These are phyloP conservation scores for Alloteropsis angusta DNA, from an alignment of 202 grass and related monocot genomes.

Conservation along the genomic window DNA sequence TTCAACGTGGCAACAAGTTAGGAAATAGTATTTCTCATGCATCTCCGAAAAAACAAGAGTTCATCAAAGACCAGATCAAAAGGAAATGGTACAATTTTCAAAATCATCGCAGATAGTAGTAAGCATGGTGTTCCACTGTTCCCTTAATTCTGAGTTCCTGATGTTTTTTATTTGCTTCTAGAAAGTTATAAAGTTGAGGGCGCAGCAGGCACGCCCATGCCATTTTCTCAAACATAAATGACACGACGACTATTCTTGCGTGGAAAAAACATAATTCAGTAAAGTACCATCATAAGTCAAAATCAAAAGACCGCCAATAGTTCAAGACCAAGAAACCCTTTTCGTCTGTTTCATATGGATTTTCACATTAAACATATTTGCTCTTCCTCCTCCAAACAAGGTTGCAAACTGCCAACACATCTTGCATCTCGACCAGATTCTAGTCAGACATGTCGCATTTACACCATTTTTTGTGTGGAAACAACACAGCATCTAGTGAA, in stretches of 20 bases:
- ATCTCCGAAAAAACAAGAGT: too few relatives aligned
- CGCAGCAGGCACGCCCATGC: neutral
- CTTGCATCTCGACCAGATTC: neutral
- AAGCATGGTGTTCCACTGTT: too few relatives aligned
- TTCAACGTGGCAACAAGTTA: slow-evolving; percentile 24
- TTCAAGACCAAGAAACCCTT: neutral
- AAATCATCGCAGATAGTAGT: too few relatives aligned
- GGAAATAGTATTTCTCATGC: neutral
- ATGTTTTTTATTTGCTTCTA: too few relatives aligned
- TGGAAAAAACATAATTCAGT: neutral
- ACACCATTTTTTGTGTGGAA: neutral
- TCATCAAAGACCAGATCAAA: neutral
- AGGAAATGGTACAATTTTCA: neutral
- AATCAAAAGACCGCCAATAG: neutral
- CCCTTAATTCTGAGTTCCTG: too few relatives aligned
- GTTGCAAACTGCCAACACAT: neutral
- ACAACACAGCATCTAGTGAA: neutral
- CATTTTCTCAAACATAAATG: neutral
- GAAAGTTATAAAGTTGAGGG: neutral
- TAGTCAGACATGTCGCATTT: neutral
- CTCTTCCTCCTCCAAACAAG: neutral
- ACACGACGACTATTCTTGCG: neutral
- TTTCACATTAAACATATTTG: neutral
- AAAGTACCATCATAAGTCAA: neutral
- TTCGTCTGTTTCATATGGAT: neutral